Evolutionary conservation across 495 filamentous ascomycete genomes (phyloP), one percentile per base, ranked within the genome.

Genomic region (Opeltia flavorubescens): DNA sequence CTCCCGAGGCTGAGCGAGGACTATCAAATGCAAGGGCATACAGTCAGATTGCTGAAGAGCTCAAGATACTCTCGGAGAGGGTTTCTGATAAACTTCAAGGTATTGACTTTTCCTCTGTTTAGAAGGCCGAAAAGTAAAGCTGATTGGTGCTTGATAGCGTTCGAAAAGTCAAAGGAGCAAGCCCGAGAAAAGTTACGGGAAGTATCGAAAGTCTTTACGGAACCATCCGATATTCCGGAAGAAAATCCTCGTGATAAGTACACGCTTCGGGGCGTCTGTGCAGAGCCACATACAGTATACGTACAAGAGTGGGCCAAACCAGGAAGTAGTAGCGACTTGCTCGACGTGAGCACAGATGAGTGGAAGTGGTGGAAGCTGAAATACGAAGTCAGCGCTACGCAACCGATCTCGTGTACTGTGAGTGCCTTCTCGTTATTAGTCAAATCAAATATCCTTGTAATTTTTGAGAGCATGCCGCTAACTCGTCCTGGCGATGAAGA

Each of bases 361-460:
- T 68, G 64, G 57, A 66, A 76, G 45, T 77, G 72, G 73, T 77
- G 72, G 73, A 71, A 70, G 15, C 63, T 72, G 49, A 69, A 66
- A 46, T 77, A 68, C 51, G 18, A 70, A 67, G 50, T 42, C 49
- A 20, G 39, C 51, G 21, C 26, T 38, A 35, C 43, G 23, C n/a
- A 43, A 57, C 58, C 13, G 57, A 57, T 43, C 6, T 43, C 47
- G 39, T 20, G 31, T 21, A 31, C 36, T 26, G 47, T 49, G 12
- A 43, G 47, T 43, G 8, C 6, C 15, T 39, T 25, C 8, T n/a
- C n/a, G 24, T 15, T 33, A 9, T 9, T 33, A 33, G 1, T n/a
- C n/a, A 31, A 41, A 25, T 6, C 12, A 23, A 9, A 8, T 21
- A 20, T 21, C 18, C 38, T 9, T 13, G 8, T 1, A 2, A 23